Evolutionary conservation across 768 basidiomycete species (phyloP), one percentile per base, ranked within the genome.

Genomic region (Hygrophorus pudorinus): DNA sequence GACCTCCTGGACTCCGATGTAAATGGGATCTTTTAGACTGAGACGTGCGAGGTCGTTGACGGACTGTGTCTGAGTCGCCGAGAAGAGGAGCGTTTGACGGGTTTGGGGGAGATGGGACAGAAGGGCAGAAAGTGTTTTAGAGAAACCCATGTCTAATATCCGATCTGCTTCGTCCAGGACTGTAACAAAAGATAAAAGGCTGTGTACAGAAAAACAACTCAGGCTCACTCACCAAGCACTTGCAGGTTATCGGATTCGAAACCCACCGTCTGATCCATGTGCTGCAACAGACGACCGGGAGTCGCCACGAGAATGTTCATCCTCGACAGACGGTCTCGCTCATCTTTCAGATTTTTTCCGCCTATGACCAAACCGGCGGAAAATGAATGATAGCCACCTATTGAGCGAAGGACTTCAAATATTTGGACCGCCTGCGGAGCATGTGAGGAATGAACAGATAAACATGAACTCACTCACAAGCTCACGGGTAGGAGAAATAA

Each of bases 271-370:
- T 97, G 92, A 59, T 98, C 96, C 84, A 99, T 86, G 60, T 99
- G 96, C 55, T 99, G 96, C 36, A 99, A 67, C 34, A 99, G 68
- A 36, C 94, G 75, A 18, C 94, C 94, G 4, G 94, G 94, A 3
- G 94, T 98, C 2, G 94, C 94, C 12, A 99, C 88, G n/a, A 99
- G 75, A 46, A 99, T 96, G 55, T 99, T 99, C 92, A 98, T 98
- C 33, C 88, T 74, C 8, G 82, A 73, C 34, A 99, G 62, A 5
- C 94, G 73, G 16, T 93, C 92, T 30, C 78, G 71, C 60, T 99
- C 94, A 49, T 94, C 92, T 58, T 91, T 92, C 39, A 97, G 60
- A 53, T 81, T 90, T 70, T 97, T 99, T 36, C 94, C 94, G 5
- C 94, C 94, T 34, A 99, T 99, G 13, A 98, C 83, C 10, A 98